Conservation (phyloP, 2,329 filamentous ascomycete species). For the Fusarium sublunatum region DNA sequence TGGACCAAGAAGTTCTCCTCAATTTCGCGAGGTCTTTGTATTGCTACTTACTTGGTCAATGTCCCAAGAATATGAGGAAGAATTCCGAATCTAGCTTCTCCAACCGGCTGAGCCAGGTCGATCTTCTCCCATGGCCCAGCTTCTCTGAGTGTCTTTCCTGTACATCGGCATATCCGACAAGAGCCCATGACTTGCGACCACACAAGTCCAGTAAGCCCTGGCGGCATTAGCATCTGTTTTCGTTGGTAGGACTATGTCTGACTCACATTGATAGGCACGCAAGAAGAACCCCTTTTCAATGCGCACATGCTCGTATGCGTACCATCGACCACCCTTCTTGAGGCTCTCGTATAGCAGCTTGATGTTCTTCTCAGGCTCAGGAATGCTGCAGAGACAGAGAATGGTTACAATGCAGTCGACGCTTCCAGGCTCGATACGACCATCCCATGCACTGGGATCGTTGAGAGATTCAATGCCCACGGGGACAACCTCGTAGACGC, state of each 20-base stretch:
- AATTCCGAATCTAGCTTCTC: constrained; percentile 56
- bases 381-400: constrained; percentile 72
- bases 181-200: constrained; percentile 65
- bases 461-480: constrained; percentile 70
- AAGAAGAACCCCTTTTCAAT: constrained; percentile 54
- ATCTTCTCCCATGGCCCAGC: constrained; percentile 63
- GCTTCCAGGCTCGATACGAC: constrained; percentile 61
- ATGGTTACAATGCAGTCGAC: constrained; percentile 71
- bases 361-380: constrained; percentile 67
- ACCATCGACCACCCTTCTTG: constrained; percentile 71
- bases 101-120: constrained; percentile 57
- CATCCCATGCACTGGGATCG: constrained; percentile 55
- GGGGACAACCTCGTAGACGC: constrained; percentile 70
- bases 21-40: background rate
- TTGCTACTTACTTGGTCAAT: constrained; percentile 59
- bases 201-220: constrained; percentile 62
- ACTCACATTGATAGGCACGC: constrained; percentile 63
- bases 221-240: constrained; percentile 9
- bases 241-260: background rate
- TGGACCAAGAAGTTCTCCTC: background rate
- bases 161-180: constrained; percentile 63
- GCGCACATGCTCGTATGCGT: constrained; percentile 71
- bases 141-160: constrained; percentile 58
- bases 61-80: constrained; percentile 65
- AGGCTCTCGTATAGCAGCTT: constrained; percentile 66